Conservation (phyloP, 208 protist genomes). For the Trypanosoma congolense region DNA sequence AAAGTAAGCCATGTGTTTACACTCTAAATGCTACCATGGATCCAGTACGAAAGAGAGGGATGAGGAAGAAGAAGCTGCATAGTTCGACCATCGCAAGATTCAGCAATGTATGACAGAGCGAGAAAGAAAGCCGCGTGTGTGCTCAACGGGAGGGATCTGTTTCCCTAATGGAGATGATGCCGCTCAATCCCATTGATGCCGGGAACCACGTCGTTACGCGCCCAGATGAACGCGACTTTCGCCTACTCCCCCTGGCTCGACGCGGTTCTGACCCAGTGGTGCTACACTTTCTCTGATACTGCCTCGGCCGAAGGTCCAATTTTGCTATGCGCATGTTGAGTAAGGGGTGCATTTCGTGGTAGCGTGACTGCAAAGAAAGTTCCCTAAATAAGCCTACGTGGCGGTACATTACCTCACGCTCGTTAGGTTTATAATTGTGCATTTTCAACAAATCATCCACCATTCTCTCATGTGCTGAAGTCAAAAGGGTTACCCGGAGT, state of each 20-base stretch:
- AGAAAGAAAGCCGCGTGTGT: too few species aligned
- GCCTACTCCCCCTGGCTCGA: not conserved
- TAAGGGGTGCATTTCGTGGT: slow-evolving; percentile 24
- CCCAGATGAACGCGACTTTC: not conserved
- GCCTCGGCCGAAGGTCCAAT: not conserved
- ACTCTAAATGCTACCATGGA: too few species aligned
- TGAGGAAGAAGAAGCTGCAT: too few species aligned
- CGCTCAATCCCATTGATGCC: not conserved
- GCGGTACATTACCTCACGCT: slow-evolving; percentile 4
- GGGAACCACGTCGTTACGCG: not conserved
- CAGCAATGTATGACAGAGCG: too few species aligned
- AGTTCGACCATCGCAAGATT: too few species aligned
- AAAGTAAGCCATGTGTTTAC: too few species aligned
- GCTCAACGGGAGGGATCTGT: too few species aligned
- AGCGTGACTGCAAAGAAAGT: slow-evolving; percentile 20
- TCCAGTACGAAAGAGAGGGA: too few species aligned
- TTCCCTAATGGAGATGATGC: too few species aligned
- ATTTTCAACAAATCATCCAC: slow-evolving; percentile 11
- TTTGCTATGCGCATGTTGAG: slow-evolving; percentile 8
- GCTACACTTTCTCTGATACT: not conserved
- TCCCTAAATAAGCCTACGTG: slow-evolving; percentile 20
- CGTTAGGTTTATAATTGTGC: slow-evolving; percentile 3
- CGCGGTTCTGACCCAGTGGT: not conserved
- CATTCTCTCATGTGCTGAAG: slow-evolving; percentile 13
- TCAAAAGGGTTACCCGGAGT: slow-evolving; percentile 17